Conservation (phyloP, 768 basidiomycete species). For the Auricularia auricula-judae region DNA sequence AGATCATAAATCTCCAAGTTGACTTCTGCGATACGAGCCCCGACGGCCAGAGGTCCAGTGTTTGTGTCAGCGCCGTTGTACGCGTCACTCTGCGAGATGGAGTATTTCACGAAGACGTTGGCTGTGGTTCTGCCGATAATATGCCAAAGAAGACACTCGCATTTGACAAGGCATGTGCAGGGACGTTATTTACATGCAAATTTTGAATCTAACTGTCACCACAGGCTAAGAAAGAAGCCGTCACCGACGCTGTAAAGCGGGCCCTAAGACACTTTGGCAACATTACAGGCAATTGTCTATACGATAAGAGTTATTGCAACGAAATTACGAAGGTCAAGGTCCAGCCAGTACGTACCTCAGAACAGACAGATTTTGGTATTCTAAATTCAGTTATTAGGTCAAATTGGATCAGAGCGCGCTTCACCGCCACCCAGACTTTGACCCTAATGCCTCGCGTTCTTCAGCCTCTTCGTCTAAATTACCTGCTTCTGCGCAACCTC, state of each 20-base stretch:
- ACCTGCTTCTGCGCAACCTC: not conserved
- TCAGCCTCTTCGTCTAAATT: not conserved
- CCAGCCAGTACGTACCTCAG: slow-evolving; percentile 46
- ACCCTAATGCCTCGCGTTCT: slow-evolving; percentile 10
- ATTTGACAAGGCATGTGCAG: slow-evolving; percentile 70
- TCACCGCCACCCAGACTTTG: slow-evolving; percentile 61
- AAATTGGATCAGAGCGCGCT: slow-evolving; percentile 61
- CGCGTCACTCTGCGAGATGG: slow-evolving; percentile 84
- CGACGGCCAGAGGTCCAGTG: slow-evolving; percentile 47
- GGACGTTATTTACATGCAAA: not conserved
- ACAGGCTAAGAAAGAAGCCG: slow-evolving; percentile 96
- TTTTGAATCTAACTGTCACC: not conserved
- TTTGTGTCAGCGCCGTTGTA: slow-evolving; percentile 77
- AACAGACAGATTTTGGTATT: not conserved
- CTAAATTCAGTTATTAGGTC: slow-evolving; percentile 24
- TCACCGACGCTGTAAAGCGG: slow-evolving; percentile 90
- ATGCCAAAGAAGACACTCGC: slow-evolving; percentile 74
- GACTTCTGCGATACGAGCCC: slow-evolving; percentile 42
- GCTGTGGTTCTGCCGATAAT: slow-evolving; percentile 83
- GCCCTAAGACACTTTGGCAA: slow-evolving; percentile 89
- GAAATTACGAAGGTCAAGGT: slow-evolving; percentile 85
- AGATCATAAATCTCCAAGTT: slow-evolving; percentile 32
- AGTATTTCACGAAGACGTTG: slow-evolving; percentile 85
- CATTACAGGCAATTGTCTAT: slow-evolving; percentile 91
- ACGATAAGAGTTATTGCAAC: slow-evolving; percentile 82